Percentiles rank a stretch among this genome's conserved stretches.
phyloP scores from a whole-genome alignment of 2,329 filamentous ascomycete species.

The Coniochaeta sp. region DNA sequence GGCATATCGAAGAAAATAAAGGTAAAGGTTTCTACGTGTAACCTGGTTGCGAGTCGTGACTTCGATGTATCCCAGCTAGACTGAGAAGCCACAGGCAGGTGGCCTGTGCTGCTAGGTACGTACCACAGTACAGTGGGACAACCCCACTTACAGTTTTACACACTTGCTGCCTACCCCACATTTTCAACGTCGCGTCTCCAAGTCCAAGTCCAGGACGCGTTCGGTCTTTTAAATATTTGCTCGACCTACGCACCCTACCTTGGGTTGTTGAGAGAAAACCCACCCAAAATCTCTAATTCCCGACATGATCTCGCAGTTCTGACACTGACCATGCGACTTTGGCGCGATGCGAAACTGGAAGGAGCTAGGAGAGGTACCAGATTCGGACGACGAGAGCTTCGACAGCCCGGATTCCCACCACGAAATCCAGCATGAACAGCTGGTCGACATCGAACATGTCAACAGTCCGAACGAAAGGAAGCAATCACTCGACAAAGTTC shows the following conservation, averaged over 20 bases:
- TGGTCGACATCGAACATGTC: slow-evolving; percentile 1
- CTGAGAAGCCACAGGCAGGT: not conserved
- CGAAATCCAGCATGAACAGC: slow-evolving; percentile 6
- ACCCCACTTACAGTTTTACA: not conserved
- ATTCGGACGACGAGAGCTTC: slow-evolving; percentile 41
- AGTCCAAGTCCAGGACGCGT: not conserved
- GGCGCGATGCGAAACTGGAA: slow-evolving; percentile 38
- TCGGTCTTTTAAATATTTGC: not conserved
- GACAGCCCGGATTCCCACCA: slow-evolving; percentile 22
- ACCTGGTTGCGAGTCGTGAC: too few species aligned
- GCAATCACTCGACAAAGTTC: not conserved
- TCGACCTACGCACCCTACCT: too few species aligned
- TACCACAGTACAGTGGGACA: too few species aligned
- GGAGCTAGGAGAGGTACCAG: slow-evolving; percentile 42
- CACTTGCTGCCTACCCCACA: not conserved
- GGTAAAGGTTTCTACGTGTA: too few species aligned
- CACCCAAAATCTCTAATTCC: not conserved
- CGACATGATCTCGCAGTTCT: not conserved
- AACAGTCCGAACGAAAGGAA: slow-evolving; percentile 9
- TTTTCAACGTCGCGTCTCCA: not conserved
- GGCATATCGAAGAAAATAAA: too few species aligned
- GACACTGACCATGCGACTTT: slow-evolving; percentile 2
- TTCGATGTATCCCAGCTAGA: too few species aligned
- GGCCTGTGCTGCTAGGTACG: not conserved
- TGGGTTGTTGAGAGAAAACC: not conserved